Conservation (phyloP, 208 protist genomes). For the Crithidia acanthocephali region DNA sequence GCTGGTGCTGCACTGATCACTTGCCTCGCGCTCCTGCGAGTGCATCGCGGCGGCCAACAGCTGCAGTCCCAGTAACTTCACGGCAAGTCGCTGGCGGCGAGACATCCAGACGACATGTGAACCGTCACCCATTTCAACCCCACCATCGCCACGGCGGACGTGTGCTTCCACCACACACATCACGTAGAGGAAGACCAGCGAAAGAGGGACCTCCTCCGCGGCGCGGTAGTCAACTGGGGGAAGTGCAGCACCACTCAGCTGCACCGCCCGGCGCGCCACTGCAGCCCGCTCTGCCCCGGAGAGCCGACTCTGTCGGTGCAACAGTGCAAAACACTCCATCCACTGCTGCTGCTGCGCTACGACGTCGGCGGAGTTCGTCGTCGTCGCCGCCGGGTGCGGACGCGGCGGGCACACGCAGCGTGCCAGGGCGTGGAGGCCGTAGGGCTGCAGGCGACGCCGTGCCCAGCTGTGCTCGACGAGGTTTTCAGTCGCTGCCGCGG, state of each 20-base stretch:
- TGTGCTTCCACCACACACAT: slow-evolving; percentile 47
- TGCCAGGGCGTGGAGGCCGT: slow-evolving; percentile 31
- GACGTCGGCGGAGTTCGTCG: too few species aligned
- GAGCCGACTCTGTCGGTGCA: slow-evolving; percentile 44
- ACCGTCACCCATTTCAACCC: neutral
- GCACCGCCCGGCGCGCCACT: slow-evolving; percentile 17
- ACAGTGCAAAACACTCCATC: slow-evolving; percentile 40
- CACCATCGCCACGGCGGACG: slow-evolving; percentile 18
- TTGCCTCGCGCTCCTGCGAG: slow-evolving; percentile 6
- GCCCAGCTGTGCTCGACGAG: slow-evolving; percentile 24
- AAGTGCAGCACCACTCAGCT: slow-evolving; percentile 3
- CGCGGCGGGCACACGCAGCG: slow-evolving; percentile 8
- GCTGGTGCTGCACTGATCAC: slow-evolving; percentile 7
- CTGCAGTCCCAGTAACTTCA: slow-evolving; percentile 31
- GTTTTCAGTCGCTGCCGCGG: neutral
- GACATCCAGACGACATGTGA: neutral
- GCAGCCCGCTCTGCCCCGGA: slow-evolving; percentile 18
- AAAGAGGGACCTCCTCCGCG: slow-evolving; percentile 21
- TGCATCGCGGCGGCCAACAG: slow-evolving; percentile 13
- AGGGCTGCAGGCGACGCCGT: slow-evolving; percentile 23
- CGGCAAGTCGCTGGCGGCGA: slow-evolving; percentile 20
- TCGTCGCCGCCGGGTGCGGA: neutral
- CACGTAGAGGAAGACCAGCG: slow-evolving; percentile 25
- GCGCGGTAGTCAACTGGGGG: slow-evolving; percentile 29
- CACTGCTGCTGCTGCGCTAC: slow-evolving; percentile 25